Percentiles rank a stretch among this genome's conserved stretches.
phyloP scores from a whole-genome alignment of 305 asterid genomes.

The Nicotiana rustica region DNA sequence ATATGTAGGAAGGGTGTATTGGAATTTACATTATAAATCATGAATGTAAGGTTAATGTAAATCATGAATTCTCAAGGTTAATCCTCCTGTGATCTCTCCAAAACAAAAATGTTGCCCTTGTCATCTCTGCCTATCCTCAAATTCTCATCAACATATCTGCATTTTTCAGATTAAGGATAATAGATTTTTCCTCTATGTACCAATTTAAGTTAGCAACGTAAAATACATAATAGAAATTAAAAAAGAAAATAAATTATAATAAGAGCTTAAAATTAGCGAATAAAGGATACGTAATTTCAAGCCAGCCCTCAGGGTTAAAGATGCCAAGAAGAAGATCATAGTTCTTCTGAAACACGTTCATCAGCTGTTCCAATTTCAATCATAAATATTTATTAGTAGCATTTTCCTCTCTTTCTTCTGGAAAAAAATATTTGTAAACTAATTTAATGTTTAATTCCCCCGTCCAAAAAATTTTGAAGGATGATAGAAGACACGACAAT shows the following conservation, averaged over 20 bases:
- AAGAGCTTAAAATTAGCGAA: background rate
- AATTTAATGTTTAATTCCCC: background rate
- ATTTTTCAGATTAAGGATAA: conserved; percentile 39
- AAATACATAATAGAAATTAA: background rate
- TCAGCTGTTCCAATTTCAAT: conserved; percentile 57
- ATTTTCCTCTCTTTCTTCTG: background rate
- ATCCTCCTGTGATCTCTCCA: conserved; percentile 59
- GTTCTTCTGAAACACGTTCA: conserved; percentile 87
- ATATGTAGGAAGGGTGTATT: background rate
- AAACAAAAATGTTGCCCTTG: conserved; percentile 78
- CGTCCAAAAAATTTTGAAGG: background rate
- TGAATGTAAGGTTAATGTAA: background rate
- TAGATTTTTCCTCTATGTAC: background rate
- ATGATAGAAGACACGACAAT: too few species aligned
- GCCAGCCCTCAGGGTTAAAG: conserved; percentile 97
- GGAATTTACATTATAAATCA: background rate
- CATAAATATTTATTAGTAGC: background rate
- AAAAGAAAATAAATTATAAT: background rate
- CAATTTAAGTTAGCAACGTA: background rate
- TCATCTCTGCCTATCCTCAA: conserved; percentile 91
- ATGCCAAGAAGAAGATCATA: conserved; percentile 75
- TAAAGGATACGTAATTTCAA: conserved; percentile 81
- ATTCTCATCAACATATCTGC: conserved; percentile 78
- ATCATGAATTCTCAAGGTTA: background rate
- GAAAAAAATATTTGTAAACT: background rate